Conservation (phyloP, 2,329 filamentous ascomycete genomes). For the Tolypocladium inflatum region DNA sequence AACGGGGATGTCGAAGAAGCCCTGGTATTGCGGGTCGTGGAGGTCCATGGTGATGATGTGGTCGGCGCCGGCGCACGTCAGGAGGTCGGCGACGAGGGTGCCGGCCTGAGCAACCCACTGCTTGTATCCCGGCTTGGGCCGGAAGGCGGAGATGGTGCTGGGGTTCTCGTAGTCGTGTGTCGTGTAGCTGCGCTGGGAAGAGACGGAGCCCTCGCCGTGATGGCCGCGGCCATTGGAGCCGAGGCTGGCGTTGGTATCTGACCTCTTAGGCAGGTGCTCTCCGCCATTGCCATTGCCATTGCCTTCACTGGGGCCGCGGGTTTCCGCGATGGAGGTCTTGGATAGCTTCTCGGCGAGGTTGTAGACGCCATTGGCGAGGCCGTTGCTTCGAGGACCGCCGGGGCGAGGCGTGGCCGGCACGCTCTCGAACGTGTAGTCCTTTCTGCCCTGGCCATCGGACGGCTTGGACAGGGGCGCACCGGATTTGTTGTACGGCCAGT, state of each 20-base stretch:
- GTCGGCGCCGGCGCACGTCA: constrained; percentile 92
- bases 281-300: constrained; percentile 17
- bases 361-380: constrained; percentile 57
- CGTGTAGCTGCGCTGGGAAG: constrained; percentile 42
- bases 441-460: constrained; percentile 34
- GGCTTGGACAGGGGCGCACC: constrained; percentile 78
- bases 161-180: constrained; percentile 58
- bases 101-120: constrained; percentile 98
- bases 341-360: constrained; percentile 62
- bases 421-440: constrained; percentile 83
- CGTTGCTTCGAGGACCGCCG: constrained; percentile 55
- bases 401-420: constrained; percentile 78
- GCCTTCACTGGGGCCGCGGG: constrained; percentile 10
- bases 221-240: constrained; percentile 25
- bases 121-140: constrained; percentile 88
- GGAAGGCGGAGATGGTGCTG: constrained; percentile 46
- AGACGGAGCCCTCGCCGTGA: constrained; percentile 26
- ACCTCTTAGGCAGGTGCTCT: constrained; percentile 24
- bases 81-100: constrained; percentile 84
- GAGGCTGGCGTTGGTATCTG: constrained; percentile 24
- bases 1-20: constrained; percentile 97
- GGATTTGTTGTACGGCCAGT: constrained; percentile 92
- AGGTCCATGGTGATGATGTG: constrained; percentile 98
- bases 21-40: constrained; percentile 93
- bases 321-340: constrained; percentile 50